Evolutionary conservation across 139 green algal genomes (phyloP), one percentile per base, ranked within the genome.

Genomic region (Yamagishiella unicocca): DNA sequence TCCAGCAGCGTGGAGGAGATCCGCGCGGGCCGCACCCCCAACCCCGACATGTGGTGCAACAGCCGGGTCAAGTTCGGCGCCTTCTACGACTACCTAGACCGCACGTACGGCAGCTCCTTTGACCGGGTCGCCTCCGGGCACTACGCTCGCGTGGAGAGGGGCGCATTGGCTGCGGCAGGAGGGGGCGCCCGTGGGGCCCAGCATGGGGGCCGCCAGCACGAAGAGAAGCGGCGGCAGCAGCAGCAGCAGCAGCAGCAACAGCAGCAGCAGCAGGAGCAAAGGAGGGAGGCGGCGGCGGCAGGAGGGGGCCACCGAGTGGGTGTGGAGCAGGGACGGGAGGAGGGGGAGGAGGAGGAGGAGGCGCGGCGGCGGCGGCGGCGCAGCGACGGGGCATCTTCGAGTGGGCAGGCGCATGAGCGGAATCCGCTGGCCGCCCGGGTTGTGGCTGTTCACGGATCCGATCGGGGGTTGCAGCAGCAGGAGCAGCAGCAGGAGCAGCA

Each of bases 21-120:
- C 58, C 89, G 92, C 27, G 89, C 86, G 5, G 98, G 98, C 4
- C 92, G 96, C 62, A 99, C 98, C 8, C 98, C 98, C 50, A 99
- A 99, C 91, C 98, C 98, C 1, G 98, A 99, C 91, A 93, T 99
- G 40, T 91, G 99, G 6, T 99, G 98, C 95, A 99, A 99, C 94
- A 97, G 93, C 2, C 76, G 87, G 4, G 90, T 93, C 61, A 93
- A 93, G 83, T 91, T 91, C 37, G 88, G 97, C 10, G 97, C 97
- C 0, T 99, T 99, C 83, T 92, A 93, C 22, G 96, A 98, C 74
- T 92, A 95, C 79, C 85, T 99, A 35, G 93, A 96, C 21, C 1
- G 22, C 0, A 61, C 90, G 17, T 66, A 94, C 89, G 42, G 38
- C 94, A 31, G 25, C 0, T 33, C 40, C 2, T 91, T 89, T 53